Evolutionary conservation across 2,329 filamentous ascomycete genomes (phyloP).

Genomic region (Pseudogymnoascus verrucosus): DNA sequence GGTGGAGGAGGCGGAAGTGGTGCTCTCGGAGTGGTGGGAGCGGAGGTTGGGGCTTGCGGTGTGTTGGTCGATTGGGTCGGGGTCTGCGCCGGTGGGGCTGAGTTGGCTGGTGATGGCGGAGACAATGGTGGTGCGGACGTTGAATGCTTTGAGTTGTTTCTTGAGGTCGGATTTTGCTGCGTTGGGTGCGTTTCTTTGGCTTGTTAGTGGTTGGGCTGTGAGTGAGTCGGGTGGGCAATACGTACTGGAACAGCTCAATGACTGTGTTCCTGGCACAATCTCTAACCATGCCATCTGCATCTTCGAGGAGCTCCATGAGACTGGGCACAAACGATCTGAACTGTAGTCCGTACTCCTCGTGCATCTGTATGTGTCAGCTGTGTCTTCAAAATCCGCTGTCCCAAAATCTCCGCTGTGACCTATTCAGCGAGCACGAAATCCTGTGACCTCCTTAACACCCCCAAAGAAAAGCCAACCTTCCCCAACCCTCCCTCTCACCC

Average conservation of each 20-base stretch:
- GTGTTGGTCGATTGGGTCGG: conserved; percentile 12
- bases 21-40: neutral
- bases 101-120: conserved; percentile 72
- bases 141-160: conserved; percentile 73
- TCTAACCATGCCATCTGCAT: conserved; percentile 80
- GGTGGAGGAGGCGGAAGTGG: neutral
- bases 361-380: conserved; percentile 50
- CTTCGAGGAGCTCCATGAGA: conserved; percentile 80
- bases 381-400: neutral
- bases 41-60: neutral
- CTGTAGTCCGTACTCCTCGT: conserved; percentile 67
- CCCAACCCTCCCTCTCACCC: conserved; percentile 19
- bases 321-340: conserved; percentile 78
- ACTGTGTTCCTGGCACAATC: conserved; percentile 76
- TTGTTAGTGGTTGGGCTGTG: conserved; percentile 9
- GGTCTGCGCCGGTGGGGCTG: conserved; percentile 38
- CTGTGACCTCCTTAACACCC: neutral
- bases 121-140: conserved; percentile 80
- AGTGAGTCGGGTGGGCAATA: conserved; percentile 3
- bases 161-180: conserved; percentile 83
- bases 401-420: conserved; percentile 6
- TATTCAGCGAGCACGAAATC: neutral
- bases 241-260: conserved; percentile 76
- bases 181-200: conserved; percentile 62
- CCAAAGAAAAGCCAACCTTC: neutral